A percentile compares a stretch with the other conserved stretches of the same genome.
Evolutionary conservation across 140 eudicot genomes (phyloP).

Genomic region (Cichorium intybus): DNA sequence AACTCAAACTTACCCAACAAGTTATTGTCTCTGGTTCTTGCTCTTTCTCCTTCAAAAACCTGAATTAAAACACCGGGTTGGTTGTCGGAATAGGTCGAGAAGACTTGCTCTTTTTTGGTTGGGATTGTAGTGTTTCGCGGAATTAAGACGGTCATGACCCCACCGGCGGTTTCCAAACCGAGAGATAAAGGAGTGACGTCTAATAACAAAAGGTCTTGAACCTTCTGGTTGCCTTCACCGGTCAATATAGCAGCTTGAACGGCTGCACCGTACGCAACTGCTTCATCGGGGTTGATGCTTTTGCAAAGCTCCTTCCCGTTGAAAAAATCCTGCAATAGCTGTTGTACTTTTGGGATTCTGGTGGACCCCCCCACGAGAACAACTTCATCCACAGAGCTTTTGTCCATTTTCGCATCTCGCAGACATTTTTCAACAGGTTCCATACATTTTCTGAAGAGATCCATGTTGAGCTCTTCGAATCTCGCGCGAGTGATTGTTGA

Average conservation of each 20-base stretch:
- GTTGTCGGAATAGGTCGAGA: constrained; percentile 14
- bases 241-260: constrained; percentile 41
- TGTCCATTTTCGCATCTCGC: constrained; percentile 32
- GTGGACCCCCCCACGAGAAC: constrained; percentile 42
- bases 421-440: constrained; percentile 36
- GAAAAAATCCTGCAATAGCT: constrained; percentile 32
- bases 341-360: constrained; percentile 43
- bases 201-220: constrained; percentile 20
- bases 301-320: constrained; percentile 40
- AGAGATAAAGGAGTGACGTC: constrained; percentile 39
- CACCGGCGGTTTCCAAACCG: constrained; percentile 21
- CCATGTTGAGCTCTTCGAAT: constrained; percentile 44
- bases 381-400: constrained; percentile 29
- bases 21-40: constrained; percentile 24
- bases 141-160: constrained; percentile 23
- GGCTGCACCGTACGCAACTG: constrained; percentile 43
- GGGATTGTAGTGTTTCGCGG: constrained; percentile 35
- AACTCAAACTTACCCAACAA: constrained; percentile 39
- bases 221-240: constrained; percentile 26
- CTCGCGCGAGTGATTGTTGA: constrained; percentile 30
- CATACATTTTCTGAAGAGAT: constrained; percentile 30
- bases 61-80: constrained; percentile 19
- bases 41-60: constrained; percentile 13
- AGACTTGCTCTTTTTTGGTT: constrained; percentile 10
- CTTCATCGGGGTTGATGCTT: constrained; percentile 42